Conservation (phyloP, 2,329 filamentous ascomycete genomes). For the Beauveria varroae region DNA sequence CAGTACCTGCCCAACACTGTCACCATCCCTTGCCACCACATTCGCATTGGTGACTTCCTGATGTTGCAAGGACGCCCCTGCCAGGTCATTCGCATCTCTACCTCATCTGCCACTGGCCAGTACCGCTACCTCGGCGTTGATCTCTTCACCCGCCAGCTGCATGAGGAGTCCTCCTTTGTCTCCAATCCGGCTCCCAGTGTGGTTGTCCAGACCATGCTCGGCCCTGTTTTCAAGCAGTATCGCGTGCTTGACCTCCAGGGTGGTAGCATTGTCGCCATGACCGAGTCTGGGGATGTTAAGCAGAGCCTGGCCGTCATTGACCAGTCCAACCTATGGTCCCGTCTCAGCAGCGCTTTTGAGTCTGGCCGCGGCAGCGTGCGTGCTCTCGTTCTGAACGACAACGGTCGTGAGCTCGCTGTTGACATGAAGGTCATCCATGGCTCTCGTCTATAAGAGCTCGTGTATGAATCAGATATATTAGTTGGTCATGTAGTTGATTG, state of each 20-base stretch:
- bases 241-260: slow-evolving; percentile 95
- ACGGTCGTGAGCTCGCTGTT: slow-evolving; percentile 87
- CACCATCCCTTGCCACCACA: slow-evolving; percentile 98
- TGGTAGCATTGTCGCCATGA: slow-evolving; percentile 87
- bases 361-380: slow-evolving; percentile 89
- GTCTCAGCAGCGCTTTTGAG: slow-evolving; percentile 77
- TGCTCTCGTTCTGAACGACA: slow-evolving; percentile 90
- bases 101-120: slow-evolving; percentile 94
- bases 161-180: slow-evolving; percentile 97
- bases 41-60: slow-evolving; percentile 96
- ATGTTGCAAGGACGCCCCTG: slow-evolving; percentile 98
- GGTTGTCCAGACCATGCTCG: slow-evolving; percentile 98
- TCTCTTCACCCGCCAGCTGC: slow-evolving; percentile 98
- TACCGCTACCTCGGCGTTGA: slow-evolving; percentile 99
- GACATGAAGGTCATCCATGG: slow-evolving; percentile 98
- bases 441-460: slow-evolving; percentile 50
- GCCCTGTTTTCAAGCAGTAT: slow-evolving; percentile 99
- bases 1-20: slow-evolving; percentile 67
- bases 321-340: slow-evolving; percentile 81
- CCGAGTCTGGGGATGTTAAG: slow-evolving; percentile 98
- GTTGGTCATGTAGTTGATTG: slow-evolving; percentile 11
- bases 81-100: slow-evolving; percentile 99
- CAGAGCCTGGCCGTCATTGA: slow-evolving; percentile 87
- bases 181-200: slow-evolving; percentile 95
- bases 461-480: slow-evolving; percentile 9